Conservation (phyloP, 768 basidiomycete species). For the Dentipellis sp. region DNA sequence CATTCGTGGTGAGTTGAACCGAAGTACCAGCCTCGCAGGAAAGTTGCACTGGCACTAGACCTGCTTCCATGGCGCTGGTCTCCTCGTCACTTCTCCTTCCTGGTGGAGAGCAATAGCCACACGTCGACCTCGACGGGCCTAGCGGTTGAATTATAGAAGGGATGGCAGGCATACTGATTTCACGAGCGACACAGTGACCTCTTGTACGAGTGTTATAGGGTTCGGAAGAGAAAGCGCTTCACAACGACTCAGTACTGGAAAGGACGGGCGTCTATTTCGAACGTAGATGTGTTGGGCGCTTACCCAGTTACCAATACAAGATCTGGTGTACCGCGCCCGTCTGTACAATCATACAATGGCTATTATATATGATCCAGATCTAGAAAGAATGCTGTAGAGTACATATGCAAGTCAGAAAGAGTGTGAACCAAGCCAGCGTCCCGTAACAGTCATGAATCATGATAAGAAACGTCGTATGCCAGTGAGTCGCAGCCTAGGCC, state of each 20-base stretch:
- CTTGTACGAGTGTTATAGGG: background rate
- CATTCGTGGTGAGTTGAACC: background rate
- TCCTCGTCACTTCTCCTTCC: constrained; percentile 38
- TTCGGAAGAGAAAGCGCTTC: background rate
- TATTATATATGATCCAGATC: background rate
- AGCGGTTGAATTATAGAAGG: background rate
- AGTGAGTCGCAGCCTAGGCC: constrained; percentile 22
- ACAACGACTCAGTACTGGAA: background rate
- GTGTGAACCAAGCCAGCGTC: background rate
- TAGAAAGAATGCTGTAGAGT: constrained; percentile 2
- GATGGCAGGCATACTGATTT: background rate
- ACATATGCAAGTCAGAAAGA: constrained; percentile 4
- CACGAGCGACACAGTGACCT: background rate
- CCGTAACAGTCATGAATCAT: background rate
- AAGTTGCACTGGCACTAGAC: constrained; percentile 22
- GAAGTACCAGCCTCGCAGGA: constrained; percentile 38
- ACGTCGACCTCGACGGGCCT: constrained; percentile 29
- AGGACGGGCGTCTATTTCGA: background rate
- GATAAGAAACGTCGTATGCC: background rate
- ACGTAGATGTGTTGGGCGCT: background rate
- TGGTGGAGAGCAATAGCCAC: constrained; percentile 60
- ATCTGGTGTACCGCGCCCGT: background rate
- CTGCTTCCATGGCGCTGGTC: background rate
- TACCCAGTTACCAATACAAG: background rate
- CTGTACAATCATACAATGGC: background rate